Evolutionary conservation across 1,139 yeast species (phyloP).

Genomic region (Hemisphaericaspora lyxosophila): DNA sequence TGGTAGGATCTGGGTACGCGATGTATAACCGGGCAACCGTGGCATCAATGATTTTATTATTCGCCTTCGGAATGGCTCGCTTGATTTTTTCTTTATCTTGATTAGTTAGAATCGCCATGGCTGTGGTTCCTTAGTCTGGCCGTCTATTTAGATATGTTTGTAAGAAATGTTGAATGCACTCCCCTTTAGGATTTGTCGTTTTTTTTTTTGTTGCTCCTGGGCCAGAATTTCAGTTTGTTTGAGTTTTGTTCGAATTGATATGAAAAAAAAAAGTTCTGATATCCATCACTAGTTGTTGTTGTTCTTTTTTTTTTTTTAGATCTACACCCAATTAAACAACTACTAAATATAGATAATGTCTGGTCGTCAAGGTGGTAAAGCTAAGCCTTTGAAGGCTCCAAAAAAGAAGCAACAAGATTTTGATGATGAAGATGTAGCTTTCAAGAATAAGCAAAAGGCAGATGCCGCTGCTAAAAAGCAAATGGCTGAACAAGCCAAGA

Average conservation of each 20-base stretch:
- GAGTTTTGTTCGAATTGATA: too few relatives aligned
- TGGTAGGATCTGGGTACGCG: constrained; percentile 79
- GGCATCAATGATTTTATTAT: constrained; percentile 86
- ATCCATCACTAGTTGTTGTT: neutral
- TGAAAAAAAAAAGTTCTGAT: neutral
- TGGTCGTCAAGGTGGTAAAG: constrained; percentile 75
- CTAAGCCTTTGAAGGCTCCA: constrained; percentile 67
- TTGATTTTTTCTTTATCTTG: constrained; percentile 86
- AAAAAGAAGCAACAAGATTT: constrained; percentile 70
- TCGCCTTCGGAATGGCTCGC: constrained; percentile 81
- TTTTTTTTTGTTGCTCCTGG: too few relatives aligned
- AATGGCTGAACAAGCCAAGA: constrained; percentile 81
- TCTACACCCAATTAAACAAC: too few relatives aligned
- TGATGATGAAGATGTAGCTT: constrained; percentile 87
- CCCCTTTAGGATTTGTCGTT: too few relatives aligned
- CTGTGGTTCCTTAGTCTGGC: neutral
- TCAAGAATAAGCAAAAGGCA: constrained; percentile 91
- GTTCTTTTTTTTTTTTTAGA: too few relatives aligned
- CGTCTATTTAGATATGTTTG: too few relatives aligned
- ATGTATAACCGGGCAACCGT: constrained; percentile 87
- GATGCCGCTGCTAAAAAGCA: constrained; percentile 92
- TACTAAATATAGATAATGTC: constrained; percentile 48
- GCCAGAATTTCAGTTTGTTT: too few relatives aligned
- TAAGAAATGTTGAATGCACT: too few relatives aligned
- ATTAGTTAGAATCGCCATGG: constrained; percentile 61